These are phyloP conservation scores for Paramarasmius palmivorus DNA, from an alignment of 1,284 basidiomycete genomes.

Conservation along the genomic window DNA sequence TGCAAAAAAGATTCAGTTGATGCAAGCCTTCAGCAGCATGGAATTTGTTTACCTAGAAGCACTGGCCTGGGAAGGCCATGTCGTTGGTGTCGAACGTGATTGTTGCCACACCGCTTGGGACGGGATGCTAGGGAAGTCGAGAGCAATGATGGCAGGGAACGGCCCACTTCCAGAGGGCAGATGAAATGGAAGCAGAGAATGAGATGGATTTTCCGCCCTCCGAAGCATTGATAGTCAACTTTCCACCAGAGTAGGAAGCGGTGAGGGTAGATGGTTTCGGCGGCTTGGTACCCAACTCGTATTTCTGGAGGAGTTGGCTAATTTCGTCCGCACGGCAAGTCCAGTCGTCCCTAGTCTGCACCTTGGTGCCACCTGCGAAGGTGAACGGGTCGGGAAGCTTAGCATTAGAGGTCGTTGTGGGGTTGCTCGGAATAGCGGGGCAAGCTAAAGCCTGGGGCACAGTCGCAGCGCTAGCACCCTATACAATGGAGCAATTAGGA, in stretches of 20 bases:
- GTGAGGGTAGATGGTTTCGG: constrained; percentile 39
- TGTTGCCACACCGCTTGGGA: constrained; percentile 44
- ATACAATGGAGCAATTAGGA: no score
- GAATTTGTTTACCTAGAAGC: no score
- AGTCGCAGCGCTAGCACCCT: neutral
- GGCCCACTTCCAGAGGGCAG: constrained; percentile 44
- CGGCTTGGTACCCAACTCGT: constrained; percentile 50
- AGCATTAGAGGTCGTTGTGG: constrained; percentile 1
- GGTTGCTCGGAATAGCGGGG: constrained; percentile 3
- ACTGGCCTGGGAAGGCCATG: constrained; percentile 47
- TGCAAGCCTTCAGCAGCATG: no score
- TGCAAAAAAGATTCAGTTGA: no score
- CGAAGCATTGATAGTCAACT: constrained; percentile 42
- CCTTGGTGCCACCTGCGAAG: constrained; percentile 22
- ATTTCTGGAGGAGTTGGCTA: constrained; percentile 42
- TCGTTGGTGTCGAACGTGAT: constrained; percentile 52
- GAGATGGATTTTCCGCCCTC: constrained; percentile 44
- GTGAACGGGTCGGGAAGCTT: constrained; percentile 14
- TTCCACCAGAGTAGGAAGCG: constrained; percentile 41
- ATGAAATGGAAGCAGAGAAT: constrained; percentile 42
- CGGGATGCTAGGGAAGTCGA: constrained; percentile 51
- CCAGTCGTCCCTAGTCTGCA: constrained; percentile 45
- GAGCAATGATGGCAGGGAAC: constrained; percentile 52
- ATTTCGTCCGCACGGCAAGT: constrained; percentile 50
- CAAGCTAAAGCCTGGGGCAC: neutral